These are phyloP conservation scores for Apiospora marii DNA, from an alignment of 2,329 filamentous ascomycete genomes.

Conservation along the genomic window DNA sequence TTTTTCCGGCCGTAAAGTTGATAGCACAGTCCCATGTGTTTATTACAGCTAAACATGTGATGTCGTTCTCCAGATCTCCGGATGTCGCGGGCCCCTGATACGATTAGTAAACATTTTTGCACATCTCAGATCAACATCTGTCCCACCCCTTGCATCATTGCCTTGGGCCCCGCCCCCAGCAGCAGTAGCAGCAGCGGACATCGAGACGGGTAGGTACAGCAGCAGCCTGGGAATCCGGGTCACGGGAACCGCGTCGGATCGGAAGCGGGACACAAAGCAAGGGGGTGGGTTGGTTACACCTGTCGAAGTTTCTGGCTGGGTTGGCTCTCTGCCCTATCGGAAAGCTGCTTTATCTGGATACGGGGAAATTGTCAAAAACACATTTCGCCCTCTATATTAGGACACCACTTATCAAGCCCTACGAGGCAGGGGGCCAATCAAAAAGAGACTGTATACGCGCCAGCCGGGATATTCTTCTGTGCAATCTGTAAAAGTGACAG, in stretches of 20 bases:
- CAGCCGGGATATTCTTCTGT: no score
- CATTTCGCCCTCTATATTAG: not conserved
- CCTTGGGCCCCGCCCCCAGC: not conserved
- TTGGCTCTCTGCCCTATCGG: not conserved
- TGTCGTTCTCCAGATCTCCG: not conserved
- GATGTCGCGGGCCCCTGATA: not conserved
- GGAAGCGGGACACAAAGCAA: conserved; percentile 6
- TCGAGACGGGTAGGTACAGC: not conserved
- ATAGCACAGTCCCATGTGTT: not conserved
- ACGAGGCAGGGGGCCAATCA: no score
- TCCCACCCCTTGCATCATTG: not conserved
- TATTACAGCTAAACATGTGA: not conserved
- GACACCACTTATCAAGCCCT: not conserved
- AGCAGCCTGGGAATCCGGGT: not conserved
- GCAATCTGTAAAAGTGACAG: no score
- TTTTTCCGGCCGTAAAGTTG: no score
- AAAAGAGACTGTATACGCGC: no score
- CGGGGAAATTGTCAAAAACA: no score
- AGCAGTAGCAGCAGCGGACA: not conserved
- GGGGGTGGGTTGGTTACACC: not conserved
- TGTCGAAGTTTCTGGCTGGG: not conserved
- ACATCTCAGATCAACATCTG: not conserved
- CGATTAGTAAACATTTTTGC: not conserved
- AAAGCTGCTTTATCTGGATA: not conserved
- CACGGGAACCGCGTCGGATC: not conserved